These are phyloP conservation scores for Populus hybrid DNA, from an alignment of 441 rosid genomes.

Conservation along the genomic window DNA sequence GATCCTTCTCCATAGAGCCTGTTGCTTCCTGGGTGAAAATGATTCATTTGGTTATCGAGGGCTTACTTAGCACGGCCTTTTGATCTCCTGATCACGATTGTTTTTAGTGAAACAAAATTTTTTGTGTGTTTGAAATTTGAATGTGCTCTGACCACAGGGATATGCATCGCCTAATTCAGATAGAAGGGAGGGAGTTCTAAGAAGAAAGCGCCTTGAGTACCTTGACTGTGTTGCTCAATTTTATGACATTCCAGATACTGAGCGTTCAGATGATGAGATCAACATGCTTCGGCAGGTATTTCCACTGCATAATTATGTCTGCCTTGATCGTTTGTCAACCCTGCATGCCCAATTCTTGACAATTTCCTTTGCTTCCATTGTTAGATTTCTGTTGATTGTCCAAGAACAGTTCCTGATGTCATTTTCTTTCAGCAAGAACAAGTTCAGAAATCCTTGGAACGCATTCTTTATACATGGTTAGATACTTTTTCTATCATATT, in stretches of 20 bases:
- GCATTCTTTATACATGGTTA: constrained; percentile 93
- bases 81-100: not conserved
- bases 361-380: constrained; percentile 15
- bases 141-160: constrained; percentile 97
- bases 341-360: constrained; percentile 17
- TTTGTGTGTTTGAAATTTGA: constrained; percentile 42
- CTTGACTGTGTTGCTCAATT: constrained; percentile 92
- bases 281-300: constrained; percentile 96
- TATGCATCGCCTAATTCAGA: constrained; percentile 99
- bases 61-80: constrained; percentile 5
- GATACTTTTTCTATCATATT: constrained; percentile 19
- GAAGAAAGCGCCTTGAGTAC: constrained; percentile 91
- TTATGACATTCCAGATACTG: constrained; percentile 89
- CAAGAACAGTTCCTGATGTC: constrained; percentile 97
- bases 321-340: constrained; percentile 1
- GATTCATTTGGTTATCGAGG: not conserved
- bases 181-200: constrained; percentile 93
- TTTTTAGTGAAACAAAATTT: constrained; percentile 7
- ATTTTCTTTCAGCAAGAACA: constrained; percentile 89
- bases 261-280: constrained; percentile 96
- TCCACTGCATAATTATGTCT: constrained; percentile 2
- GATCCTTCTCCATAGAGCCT: not conserved
- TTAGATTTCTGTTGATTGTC: constrained; percentile 98
- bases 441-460: constrained; percentile 98
- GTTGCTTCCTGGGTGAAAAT: not conserved